Percentiles rank a stretch among this genome's conserved stretches.
Conservation (phyloP, 2,329 filamentous ascomycete species). For the Thielaviopsis populi region DNA sequence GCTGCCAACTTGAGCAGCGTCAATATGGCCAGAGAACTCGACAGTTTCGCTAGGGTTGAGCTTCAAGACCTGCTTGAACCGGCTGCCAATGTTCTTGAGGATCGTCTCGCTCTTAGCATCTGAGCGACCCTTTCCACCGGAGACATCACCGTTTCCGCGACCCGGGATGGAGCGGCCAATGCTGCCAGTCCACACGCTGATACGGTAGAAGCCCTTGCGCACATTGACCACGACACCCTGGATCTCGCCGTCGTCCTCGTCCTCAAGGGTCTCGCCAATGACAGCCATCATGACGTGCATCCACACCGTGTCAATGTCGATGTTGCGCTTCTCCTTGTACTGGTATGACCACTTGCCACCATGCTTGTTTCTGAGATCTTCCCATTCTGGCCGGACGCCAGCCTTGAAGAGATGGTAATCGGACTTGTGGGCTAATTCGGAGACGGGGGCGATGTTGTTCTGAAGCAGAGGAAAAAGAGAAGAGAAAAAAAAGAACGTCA, state of each 20-base stretch:
- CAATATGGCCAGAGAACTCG: conserved; percentile 94
- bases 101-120: conserved; percentile 73
- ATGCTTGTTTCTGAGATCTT: conserved; percentile 96
- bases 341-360: conserved; percentile 98
- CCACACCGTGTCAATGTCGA: conserved; percentile 92
- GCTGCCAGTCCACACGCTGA: conserved; percentile 93
- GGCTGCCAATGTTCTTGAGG: conserved; percentile 66
- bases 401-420: conserved; percentile 99
- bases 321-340: conserved; percentile 86
- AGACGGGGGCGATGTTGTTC: conserved; percentile 98
- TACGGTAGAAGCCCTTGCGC: conserved; percentile 93
- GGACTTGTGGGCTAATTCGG: conserved; percentile 90
- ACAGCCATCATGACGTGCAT: conserved; percentile 91
- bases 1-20: conserved; percentile 82
- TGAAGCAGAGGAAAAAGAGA: conserved; percentile 26
- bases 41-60: conserved; percentile 62
- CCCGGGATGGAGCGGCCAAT: conserved; percentile 71
- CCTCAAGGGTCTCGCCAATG: conserved; percentile 94
- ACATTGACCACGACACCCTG: conserved; percentile 99
- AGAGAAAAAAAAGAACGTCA: background rate
- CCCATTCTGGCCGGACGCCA: conserved; percentile 94
- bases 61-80: conserved; percentile 85
- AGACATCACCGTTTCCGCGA: conserved; percentile 56
- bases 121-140: conserved; percentile 62
- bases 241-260: conserved; percentile 86